Percentiles rank a stretch among this genome's conserved stretches.
Evolutionary conservation across 192 early-diverging fungal genomes (phyloP).

Genomic region (Mortierella claussenii): DNA sequence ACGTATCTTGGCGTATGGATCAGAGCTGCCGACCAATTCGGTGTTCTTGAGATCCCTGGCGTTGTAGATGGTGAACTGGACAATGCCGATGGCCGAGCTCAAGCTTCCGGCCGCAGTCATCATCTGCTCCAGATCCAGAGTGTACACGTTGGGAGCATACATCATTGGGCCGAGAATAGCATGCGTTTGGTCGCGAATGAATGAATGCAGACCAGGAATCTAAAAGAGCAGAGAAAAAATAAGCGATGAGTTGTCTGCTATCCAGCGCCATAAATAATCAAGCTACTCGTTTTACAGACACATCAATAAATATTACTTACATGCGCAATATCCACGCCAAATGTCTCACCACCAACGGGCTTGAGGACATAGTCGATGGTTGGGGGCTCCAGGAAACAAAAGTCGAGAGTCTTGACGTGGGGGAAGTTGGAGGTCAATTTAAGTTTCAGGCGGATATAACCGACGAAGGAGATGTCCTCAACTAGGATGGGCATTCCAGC

Average conservation of each 20-base stretch:
- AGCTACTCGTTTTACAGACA: too few relatives aligned
- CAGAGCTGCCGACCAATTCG: conserved; percentile 88
- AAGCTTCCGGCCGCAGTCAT: conserved; percentile 68
- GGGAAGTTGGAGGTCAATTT: conserved; percentile 90
- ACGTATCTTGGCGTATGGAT: conserved; percentile 85
- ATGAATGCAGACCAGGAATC: conserved; percentile 85
- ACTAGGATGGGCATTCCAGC: conserved; percentile 89
- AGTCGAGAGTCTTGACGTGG: conserved; percentile 84
- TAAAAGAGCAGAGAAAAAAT: too few relatives aligned
- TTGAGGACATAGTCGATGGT: conserved; percentile 89
- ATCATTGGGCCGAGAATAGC: conserved; percentile 85
- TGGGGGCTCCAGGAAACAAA: conserved; percentile 87
- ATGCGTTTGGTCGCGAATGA: conserved; percentile 80
- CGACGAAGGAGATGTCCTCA: conserved; percentile 85
- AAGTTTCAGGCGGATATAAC: conserved; percentile 80
- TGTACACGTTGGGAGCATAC: conserved; percentile 84
- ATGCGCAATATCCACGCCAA: conserved; percentile 89
- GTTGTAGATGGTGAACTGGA: conserved; percentile 81
- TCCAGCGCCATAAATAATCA: too few relatives aligned
- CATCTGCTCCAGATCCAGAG: conserved; percentile 81
- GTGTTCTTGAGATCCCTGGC: conserved; percentile 87
- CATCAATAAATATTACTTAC: conserved; percentile 51
- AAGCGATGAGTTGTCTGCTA: too few relatives aligned
- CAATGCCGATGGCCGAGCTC: conserved; percentile 86
- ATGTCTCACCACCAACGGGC: conserved; percentile 87